Evolutionary conservation across 805 yeast species (phyloP).

Genomic region (Candida nitratophila): DNA sequence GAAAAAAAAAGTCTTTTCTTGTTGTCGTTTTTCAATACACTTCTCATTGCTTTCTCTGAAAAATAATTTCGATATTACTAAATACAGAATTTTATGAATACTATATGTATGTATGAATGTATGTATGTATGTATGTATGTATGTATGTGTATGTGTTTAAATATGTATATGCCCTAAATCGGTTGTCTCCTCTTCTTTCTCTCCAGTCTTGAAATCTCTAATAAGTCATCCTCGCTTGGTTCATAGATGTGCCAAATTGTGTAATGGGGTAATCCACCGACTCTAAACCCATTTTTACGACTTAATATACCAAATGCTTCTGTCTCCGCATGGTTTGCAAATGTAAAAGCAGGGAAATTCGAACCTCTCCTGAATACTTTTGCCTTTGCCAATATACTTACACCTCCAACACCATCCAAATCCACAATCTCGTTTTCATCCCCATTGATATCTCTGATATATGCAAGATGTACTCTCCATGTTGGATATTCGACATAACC

Average conservation of each 20-base stretch:
- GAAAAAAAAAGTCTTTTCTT: too few species aligned
- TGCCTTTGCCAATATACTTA: slow-evolving; percentile 70
- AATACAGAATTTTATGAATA: too few species aligned
- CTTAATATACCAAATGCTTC: slow-evolving; percentile 86
- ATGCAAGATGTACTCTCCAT: slow-evolving; percentile 77
- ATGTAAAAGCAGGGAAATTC: slow-evolving; percentile 81
- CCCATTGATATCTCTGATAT: slow-evolving; percentile 56
- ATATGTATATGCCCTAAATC: too few species aligned
- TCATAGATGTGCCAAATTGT: slow-evolving; percentile 88
- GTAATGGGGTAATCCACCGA: slow-evolving; percentile 86
- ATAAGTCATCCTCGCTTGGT: slow-evolving; percentile 79
- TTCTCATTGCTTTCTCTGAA: too few species aligned
- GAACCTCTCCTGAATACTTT: slow-evolving; percentile 69
- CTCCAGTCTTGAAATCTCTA: slow-evolving; percentile 62
- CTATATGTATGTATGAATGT: too few species aligned
- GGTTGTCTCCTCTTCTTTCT: slow-evolving; percentile 53
- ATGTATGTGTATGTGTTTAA: too few species aligned
- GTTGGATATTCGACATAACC: slow-evolving; percentile 86
- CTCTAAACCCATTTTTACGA: slow-evolving; percentile 67
- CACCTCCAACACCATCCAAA: slow-evolving; percentile 85
- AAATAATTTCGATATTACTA: too few species aligned
- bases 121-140: too few species aligned
- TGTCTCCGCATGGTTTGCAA: slow-evolving; percentile 80
- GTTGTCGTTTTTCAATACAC: too few species aligned
- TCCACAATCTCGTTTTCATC: slow-evolving; percentile 57